These are phyloP conservation scores for Polygonum aviculare DNA, from an alignment of 148 eudicot species.

Conservation along the genomic window DNA sequence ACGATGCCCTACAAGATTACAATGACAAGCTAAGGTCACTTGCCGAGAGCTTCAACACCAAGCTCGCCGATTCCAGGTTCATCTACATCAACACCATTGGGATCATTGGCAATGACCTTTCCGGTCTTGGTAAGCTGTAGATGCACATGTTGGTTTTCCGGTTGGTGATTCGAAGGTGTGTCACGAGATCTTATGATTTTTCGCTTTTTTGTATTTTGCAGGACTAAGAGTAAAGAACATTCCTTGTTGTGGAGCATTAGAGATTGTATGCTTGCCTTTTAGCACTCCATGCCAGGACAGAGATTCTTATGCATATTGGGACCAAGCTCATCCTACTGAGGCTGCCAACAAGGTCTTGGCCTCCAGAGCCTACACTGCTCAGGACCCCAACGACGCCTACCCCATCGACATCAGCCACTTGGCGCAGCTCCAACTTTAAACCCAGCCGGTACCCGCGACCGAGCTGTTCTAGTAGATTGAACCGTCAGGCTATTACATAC, in stretches of 20 bases:
- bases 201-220: not conserved
- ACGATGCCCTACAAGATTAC: conserved; percentile 22
- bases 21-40: conserved; percentile 27
- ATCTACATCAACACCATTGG: conserved; percentile 32
- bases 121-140: conserved; percentile 17
- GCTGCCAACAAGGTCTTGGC: conserved; percentile 28
- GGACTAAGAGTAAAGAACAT: conserved; percentile 18
- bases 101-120: conserved; percentile 21
- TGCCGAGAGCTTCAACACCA: conserved; percentile 19
- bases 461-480: not conserved
- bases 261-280: conserved; percentile 17
- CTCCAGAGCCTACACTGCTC: conserved; percentile 18
- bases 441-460: not conserved
- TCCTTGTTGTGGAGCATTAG: conserved; percentile 26
- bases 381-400: conserved; percentile 9
- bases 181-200: not conserved
- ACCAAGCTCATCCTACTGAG: conserved; percentile 30
- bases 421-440: conserved; percentile 5
- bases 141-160: not conserved
- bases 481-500: not conserved
- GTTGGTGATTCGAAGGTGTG: too few species aligned
- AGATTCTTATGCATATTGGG: conserved; percentile 20
- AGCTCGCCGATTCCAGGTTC: conserved; percentile 24
- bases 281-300: conserved; percentile 18
- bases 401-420: conserved; percentile 28